A percentile compares a stretch with the other conserved stretches of the same genome.
Evolutionary conservation across 129 eudicot species (phyloP).

Genomic region (Apium graveolens): DNA sequence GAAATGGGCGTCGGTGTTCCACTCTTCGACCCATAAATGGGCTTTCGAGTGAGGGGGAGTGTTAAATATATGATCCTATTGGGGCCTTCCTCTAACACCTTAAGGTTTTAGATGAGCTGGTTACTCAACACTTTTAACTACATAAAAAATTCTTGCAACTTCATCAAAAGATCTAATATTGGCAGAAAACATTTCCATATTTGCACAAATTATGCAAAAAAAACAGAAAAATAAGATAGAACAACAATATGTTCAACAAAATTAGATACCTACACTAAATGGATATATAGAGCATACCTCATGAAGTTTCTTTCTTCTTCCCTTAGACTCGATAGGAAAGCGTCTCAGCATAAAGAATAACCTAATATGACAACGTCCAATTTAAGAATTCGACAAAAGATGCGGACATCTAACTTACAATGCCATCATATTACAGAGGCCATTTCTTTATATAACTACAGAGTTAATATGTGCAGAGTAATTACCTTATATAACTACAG

Average conservation of each 20-base stretch:
- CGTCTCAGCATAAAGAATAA: conserved; percentile 81
- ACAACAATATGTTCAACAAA: background rate
- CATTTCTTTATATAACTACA: background rate
- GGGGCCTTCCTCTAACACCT: too few species aligned
- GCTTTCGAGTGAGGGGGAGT: too few species aligned
- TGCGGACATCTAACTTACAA: background rate
- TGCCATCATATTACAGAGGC: background rate
- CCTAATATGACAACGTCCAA: conserved; percentile 30
- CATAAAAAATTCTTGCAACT: background rate
- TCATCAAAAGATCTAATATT: background rate
- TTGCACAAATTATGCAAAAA: background rate
- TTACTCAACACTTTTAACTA: background rate
- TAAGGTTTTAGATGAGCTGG: too few species aligned
- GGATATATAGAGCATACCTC: conserved; percentile 52
- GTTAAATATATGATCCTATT: too few species aligned
- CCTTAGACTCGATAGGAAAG: conserved; percentile 93
- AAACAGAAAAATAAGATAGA: background rate
- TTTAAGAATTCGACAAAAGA: conserved; percentile 13
- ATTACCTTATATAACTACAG: background rate
- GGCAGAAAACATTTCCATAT: background rate
- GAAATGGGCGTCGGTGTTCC: too few species aligned
- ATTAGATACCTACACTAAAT: background rate
- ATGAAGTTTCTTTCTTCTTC: conserved; percentile 88
- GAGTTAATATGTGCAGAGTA: background rate
- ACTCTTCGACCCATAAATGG: too few species aligned